Conservation (phyloP, 176 grass and related monocot genomes). For the Ensete ventricosum region DNA sequence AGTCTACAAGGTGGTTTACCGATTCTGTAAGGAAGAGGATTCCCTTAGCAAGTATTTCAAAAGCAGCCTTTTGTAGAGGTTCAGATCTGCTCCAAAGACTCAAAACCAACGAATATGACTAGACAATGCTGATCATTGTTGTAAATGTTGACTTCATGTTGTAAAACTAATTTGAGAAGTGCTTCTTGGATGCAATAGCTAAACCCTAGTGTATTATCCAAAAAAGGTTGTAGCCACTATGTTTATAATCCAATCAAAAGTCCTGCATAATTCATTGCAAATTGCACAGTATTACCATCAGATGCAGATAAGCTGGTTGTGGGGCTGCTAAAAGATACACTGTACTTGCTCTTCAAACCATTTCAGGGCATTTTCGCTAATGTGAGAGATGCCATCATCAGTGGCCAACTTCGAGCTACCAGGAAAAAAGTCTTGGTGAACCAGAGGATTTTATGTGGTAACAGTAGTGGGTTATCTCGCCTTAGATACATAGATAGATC, state of each 20-base stretch:
- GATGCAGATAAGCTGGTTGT: slow-evolving; percentile 80
- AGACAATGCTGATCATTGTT: too few relatives aligned
- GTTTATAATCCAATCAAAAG: too few relatives aligned
- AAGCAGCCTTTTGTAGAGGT: slow-evolving; percentile 30
- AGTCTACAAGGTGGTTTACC: slow-evolving; percentile 63
- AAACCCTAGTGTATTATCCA: too few relatives aligned
- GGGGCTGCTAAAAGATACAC: slow-evolving; percentile 85
- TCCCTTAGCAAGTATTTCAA: slow-evolving; percentile 70
- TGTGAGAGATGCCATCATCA: slow-evolving; percentile 75
- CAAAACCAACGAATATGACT: too few relatives aligned
- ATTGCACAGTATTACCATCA: slow-evolving; percentile 72
- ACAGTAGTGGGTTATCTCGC: slow-evolving; percentile 64
- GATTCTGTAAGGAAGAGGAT: slow-evolving; percentile 65
- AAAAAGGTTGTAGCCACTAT: too few relatives aligned
- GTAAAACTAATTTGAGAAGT: too few relatives aligned
- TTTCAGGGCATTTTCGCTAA: slow-evolving; percentile 80
- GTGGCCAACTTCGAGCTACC: slow-evolving; percentile 53
- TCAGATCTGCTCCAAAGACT: not conserved
- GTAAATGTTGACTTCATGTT: too few relatives aligned
- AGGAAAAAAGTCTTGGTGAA: slow-evolving; percentile 83
- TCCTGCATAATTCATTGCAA: too few relatives aligned
- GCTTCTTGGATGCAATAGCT: too few relatives aligned
- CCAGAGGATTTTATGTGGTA: slow-evolving; percentile 36
- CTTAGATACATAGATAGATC: slow-evolving; percentile 94
- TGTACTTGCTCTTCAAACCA: slow-evolving; percentile 90